These are phyloP conservation scores for Rusavskia elegans DNA, from an alignment of 495 filamentous ascomycete species.

Conservation along the genomic window DNA sequence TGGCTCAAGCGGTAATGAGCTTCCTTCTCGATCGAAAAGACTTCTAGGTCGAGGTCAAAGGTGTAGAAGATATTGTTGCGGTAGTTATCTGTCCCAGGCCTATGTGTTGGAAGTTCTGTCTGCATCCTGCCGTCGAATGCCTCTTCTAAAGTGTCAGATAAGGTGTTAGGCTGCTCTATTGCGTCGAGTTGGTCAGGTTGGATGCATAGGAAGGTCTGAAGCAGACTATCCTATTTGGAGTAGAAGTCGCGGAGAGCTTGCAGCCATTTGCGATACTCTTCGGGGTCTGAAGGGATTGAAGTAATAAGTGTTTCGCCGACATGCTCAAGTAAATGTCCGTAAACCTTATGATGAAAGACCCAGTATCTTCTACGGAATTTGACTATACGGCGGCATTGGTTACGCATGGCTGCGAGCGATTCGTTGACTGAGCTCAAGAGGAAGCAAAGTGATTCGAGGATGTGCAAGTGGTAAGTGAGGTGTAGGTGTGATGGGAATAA, in stretches of 20 bases:
- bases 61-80: conserved; percentile 1
- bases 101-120: neutral
- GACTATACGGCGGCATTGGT: conserved; percentile 3
- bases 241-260: conserved; percentile 1
- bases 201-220: neutral
- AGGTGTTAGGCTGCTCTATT: neutral
- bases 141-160: neutral
- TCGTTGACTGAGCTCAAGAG: no score
- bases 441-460: no score
- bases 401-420: no score
- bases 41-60: conserved; percentile 11
- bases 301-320: conserved; percentile 13
- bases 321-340: no score
- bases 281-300: conserved; percentile 13
- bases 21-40: conserved; percentile 8
- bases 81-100: neutral
- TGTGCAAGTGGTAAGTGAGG: no score
- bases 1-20: conserved; percentile 7
- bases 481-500: no score
- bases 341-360: conserved; percentile 18
- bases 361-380: conserved; percentile 18
- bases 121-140: neutral
- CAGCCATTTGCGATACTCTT: conserved; percentile 12
- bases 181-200: neutral
- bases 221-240: neutral